Base-by-base conservation (phyloP, 768 basidiomycete genomes). In the Mycena haematopus region DNA sequence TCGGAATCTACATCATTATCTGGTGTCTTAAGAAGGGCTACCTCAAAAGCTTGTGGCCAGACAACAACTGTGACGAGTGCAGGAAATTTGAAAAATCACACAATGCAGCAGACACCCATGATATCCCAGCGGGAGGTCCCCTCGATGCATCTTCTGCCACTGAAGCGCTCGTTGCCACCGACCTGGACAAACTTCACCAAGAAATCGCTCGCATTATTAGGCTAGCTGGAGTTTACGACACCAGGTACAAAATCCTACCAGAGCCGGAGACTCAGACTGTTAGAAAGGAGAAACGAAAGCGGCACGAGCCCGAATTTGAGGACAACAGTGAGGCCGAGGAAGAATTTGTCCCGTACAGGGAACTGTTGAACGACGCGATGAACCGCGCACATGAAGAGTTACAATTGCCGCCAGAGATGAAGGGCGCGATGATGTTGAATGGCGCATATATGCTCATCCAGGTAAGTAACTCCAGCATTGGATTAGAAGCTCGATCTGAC, bases 401-500 rank as follows among this genome's bases (percentile, higher is more conserved):
- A 15, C 21, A 63, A 0, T 31, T 63, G 10, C 14, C 62, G 29
- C 19, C 27, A 22, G 13, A 33, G 6, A 49, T 63, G 11, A 17
- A 6, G 2, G 33, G 36, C 0, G 51, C 42, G 11, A 24, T 63
- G 10, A 1, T 63, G 9, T 15, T 54, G 50, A 46, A 52, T 22
- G 61, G 31, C 3, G 56, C 56, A 3, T 63, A 52, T 47, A 46
- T 63, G 0, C 56, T 63, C 14, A 54, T 63, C 40, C 55, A 63
- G 56, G 62, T 63, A 38, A 35, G 35, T 17, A 35, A 9, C 3
- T 15, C 11, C 49, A 6, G 24, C 22, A 9, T 35, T 2, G 5
- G 15, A 22, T 52, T 25, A 15, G 33, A 35, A 21, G 13, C 50
- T 52, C 11, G 35, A 35, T 35, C 36, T 31, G 2, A n/a, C 0